Evolutionary conservation across 805 yeast genomes (phyloP).

Genomic region (Wickerhamiella galacta): DNA sequence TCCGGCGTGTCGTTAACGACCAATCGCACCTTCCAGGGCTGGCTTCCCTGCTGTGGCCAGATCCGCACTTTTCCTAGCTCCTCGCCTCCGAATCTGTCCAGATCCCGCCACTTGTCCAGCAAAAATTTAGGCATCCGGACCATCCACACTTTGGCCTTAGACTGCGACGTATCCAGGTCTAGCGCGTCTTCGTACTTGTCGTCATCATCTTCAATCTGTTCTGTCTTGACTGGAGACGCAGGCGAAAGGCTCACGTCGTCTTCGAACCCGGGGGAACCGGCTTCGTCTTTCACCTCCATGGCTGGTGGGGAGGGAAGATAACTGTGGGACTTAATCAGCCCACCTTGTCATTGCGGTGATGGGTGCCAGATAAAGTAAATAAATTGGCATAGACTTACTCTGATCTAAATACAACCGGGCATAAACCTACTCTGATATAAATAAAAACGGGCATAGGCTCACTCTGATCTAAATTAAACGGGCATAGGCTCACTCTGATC

Average conservation of each 20-base stretch:
- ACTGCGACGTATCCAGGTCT: slow-evolving; percentile 51
- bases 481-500: no score
- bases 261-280: slow-evolving; percentile 16
- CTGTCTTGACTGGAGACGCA: slow-evolving; percentile 17
- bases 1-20: slow-evolving; percentile 25
- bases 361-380: no score
- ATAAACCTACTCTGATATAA: no score
- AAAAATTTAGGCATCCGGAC: slow-evolving; percentile 80
- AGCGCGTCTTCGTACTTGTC: slow-evolving; percentile 45
- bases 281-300: not conserved
- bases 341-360: no score
- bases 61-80: slow-evolving; percentile 66
- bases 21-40: slow-evolving; percentile 22
- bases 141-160: slow-evolving; percentile 72
- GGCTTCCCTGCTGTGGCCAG: slow-evolving; percentile 27
- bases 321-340: not conserved
- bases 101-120: slow-evolving; percentile 63
- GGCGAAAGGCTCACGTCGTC: slow-evolving; percentile 25
- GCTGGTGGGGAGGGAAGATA: no score
- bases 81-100: slow-evolving; percentile 47
- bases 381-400: no score
- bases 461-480: no score
- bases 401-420: no score
- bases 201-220: slow-evolving; percentile 22
- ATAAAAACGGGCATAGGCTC: no score